phyloP scores from a whole-genome alignment of 306 rosid genomes.

The Dryas drummondii region DNA sequence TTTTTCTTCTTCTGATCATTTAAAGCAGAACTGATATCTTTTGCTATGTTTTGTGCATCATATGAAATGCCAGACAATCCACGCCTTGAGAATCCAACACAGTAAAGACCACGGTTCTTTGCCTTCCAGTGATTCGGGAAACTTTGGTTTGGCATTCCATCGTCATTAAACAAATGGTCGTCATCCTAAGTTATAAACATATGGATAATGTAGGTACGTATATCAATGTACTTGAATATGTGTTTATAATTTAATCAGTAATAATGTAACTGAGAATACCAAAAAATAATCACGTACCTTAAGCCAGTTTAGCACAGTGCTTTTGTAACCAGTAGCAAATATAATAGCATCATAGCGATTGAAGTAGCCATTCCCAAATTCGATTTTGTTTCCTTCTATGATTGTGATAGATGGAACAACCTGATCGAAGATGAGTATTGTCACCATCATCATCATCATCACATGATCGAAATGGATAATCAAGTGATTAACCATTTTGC shows the following conservation, averaged over 20 bases:
- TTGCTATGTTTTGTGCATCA: slow-evolving; percentile 45
- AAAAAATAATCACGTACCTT: slow-evolving; percentile 36
- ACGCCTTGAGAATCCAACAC: slow-evolving; percentile 52
- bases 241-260: too few relatives aligned
- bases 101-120: slow-evolving; percentile 41
- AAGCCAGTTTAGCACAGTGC: slow-evolving; percentile 48
- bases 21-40: slow-evolving; percentile 33
- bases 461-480: too few relatives aligned
- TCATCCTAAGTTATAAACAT: slow-evolving; percentile 33
- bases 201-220: too few relatives aligned
- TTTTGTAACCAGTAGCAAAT: slow-evolving; percentile 67
- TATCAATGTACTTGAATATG: too few relatives aligned
- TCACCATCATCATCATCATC: neutral
- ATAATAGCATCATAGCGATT: slow-evolving; percentile 50
- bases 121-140: slow-evolving; percentile 62
- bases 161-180: slow-evolving; percentile 26
- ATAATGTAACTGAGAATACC: too few relatives aligned
- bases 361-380: slow-evolving; percentile 33
- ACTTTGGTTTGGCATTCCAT: slow-evolving; percentile 49
- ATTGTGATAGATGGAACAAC: slow-evolving; percentile 42
- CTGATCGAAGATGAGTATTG: slow-evolving; percentile 15
- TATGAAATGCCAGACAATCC: slow-evolving; percentile 50
- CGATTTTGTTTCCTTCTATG: slow-evolving; percentile 36
- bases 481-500: too few relatives aligned
- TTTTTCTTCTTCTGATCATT: neutral